Conservation (phyloP, 2,329 filamentous ascomycete species). For the Fusarium agapanthi region DNA sequence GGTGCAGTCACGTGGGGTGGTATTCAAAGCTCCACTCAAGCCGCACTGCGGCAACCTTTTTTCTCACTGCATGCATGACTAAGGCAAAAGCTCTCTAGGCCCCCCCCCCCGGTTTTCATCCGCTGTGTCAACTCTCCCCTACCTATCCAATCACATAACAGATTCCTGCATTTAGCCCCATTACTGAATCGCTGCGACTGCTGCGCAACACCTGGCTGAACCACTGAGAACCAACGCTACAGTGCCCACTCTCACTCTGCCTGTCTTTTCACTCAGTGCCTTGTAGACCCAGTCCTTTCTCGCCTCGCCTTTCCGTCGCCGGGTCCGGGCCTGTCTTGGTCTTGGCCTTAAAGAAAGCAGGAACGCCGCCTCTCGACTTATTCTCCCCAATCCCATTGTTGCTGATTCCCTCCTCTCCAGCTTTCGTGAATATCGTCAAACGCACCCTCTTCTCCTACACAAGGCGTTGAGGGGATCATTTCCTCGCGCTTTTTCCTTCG, state of each 20-base stretch:
- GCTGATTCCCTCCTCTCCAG: conserved; percentile 29
- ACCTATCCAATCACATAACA: conserved; percentile 26
- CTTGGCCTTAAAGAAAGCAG: conserved; percentile 36
- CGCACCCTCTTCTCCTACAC: conserved; percentile 47
- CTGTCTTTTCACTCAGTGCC: conserved; percentile 27
- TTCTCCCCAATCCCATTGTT: conserved; percentile 39
- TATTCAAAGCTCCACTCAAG: not conserved
- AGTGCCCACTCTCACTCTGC: conserved; percentile 16
- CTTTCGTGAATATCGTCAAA: conserved; percentile 26
- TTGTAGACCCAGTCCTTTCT: conserved; percentile 23
- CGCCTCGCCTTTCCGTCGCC: conserved; percentile 34
- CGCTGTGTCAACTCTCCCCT: not conserved
- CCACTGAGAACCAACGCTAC: conserved; percentile 23
- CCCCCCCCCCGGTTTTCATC: conserved; percentile 17
- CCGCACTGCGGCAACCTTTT: not conserved
- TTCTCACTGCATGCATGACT: conserved; percentile 18
- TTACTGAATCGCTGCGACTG: conserved; percentile 28
- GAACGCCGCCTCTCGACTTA: conserved; percentile 33
- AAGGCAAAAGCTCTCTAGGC: conserved; percentile 12
- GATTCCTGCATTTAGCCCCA: not conserved
- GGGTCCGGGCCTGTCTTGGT: conserved; percentile 24
- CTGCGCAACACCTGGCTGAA: conserved; percentile 33
- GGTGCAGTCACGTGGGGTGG: conserved; percentile 44
- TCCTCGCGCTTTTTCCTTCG: conserved; percentile 24
- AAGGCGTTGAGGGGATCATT: conserved; percentile 47